Evolutionary conservation across 2,329 filamentous ascomycete species (phyloP), one percentile per base, ranked within the genome.

Genomic region (Microcera coccophila): DNA sequence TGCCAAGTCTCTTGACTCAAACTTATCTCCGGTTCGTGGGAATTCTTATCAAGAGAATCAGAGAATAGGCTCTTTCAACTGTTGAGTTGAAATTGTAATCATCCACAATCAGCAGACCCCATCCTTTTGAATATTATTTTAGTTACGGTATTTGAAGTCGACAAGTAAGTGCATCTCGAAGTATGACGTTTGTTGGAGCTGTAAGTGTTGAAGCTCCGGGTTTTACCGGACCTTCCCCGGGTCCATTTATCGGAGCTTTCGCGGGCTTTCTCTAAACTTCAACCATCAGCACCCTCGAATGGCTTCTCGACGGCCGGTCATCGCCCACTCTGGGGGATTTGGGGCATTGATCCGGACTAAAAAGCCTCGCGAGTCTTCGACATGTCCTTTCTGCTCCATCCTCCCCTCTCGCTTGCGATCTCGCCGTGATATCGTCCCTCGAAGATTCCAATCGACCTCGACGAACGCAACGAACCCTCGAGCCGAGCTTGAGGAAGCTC

Each of bases 401-500:
- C 41, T 49, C 21, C 50, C 61, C n/a, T 29, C 49, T 11, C 52
- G 54, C 17, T 39, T 40, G 40, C 49, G 52, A 49, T 38, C 53
- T 21, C 55, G 59, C 35, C 53, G 50, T 49, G 52, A 50, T 38
- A 44, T 45, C 44, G 38, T 48, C 26, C 39, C 55, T 15, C 60
- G 51, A 55, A 50, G 63, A 45, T 61, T 58, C 49, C 55, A 60
- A 37, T 63, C 64, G 17, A 54, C 60, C 5, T 42, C 55, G 5
- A 32, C 56, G 10, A 17, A 48, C 4, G 14, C 54, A n/a, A 42
- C 50, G 8, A 57, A 70, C 42, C 60, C 70, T 12, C 70, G 76
- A 31, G 56, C 67, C 42, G 75, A 84, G 51, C 75, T 88, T 4
- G 73, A 84, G 48, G 65, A 73, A 33, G 70, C 78, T 3, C 69